Conservation (phyloP, 1,139 yeast species). For the Suzukiozyma palmioleophila region DNA sequence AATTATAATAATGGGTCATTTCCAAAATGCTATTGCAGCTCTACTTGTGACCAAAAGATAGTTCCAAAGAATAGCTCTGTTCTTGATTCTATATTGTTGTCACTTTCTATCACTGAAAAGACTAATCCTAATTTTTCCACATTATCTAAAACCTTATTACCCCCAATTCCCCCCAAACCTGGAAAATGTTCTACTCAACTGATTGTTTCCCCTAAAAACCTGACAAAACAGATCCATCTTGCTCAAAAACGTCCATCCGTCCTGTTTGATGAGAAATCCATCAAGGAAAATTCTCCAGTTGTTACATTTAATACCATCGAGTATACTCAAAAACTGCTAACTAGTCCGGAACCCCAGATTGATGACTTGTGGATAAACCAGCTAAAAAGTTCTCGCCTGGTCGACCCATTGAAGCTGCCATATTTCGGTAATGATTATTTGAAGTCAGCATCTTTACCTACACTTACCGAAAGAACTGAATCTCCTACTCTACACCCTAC, state of each 20-base stretch:
- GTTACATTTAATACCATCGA: no score
- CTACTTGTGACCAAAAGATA: slow-evolving; percentile 4
- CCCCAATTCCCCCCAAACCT: slow-evolving; percentile 1
- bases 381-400: neutral
- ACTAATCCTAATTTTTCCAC: slow-evolving; percentile 4
- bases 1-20: slow-evolving; percentile 3
- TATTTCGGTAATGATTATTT: neutral
- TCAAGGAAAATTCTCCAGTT: no score
- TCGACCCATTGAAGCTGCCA: neutral
- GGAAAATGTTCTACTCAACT: neutral
- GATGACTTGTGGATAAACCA: slow-evolving; percentile 2
- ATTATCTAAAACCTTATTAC: slow-evolving; percentile 1
- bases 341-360: neutral
- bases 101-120: neutral
- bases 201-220: no score
- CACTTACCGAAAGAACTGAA: slow-evolving; percentile 9
- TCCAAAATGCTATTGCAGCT: slow-evolving; percentile 7
- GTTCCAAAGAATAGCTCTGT: slow-evolving; percentile 7
- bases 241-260: no score
- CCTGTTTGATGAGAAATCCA: no score
- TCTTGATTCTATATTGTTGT: neutral
- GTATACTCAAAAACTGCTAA: no score
- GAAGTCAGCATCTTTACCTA: slow-evolving; percentile 9
- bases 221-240: no score
- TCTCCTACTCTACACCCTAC: neutral